A percentile compares a stretch with the other conserved stretches of the same genome.
phyloP scores from a whole-genome alignment of 257 asterid genomes.

The Solanum gandarillasii region DNA sequence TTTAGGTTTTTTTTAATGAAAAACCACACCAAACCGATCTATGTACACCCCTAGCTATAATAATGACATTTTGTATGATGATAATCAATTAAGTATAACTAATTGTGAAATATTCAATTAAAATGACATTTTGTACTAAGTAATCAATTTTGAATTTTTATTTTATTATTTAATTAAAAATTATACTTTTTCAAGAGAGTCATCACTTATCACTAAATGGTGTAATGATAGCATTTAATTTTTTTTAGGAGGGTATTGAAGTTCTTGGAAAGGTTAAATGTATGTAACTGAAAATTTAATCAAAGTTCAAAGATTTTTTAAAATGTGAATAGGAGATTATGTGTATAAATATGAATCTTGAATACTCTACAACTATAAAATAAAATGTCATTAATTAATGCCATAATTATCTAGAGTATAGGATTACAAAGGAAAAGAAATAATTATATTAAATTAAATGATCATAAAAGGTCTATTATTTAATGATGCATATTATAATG shows the following conservation, averaged over 20 bases:
- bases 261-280: not conserved
- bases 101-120: not conserved
- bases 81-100: no score
- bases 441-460: not conserved
- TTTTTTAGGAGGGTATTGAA: not conserved
- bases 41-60: no score
- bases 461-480: not conserved
- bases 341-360: not conserved
- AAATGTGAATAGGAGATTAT: not conserved
- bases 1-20: no score
- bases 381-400: not conserved
- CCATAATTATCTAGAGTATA: not conserved
- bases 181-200: not conserved
- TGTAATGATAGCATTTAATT: not conserved
- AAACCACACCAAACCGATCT: no score
- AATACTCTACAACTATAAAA: not conserved
- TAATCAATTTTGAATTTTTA: not conserved
- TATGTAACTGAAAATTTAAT: not conserved
- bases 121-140: not conserved
- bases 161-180: no score
- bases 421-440: not conserved
- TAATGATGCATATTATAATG: not conserved
- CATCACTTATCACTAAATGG: not conserved
- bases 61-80: not conserved
- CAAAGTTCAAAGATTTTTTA: not conserved